Percentiles rank a stretch among this genome's conserved stretches.
Evolutionary conservation across 768 basidiomycete species (phyloP).

Genomic region (Tubosaeta sp.): DNA sequence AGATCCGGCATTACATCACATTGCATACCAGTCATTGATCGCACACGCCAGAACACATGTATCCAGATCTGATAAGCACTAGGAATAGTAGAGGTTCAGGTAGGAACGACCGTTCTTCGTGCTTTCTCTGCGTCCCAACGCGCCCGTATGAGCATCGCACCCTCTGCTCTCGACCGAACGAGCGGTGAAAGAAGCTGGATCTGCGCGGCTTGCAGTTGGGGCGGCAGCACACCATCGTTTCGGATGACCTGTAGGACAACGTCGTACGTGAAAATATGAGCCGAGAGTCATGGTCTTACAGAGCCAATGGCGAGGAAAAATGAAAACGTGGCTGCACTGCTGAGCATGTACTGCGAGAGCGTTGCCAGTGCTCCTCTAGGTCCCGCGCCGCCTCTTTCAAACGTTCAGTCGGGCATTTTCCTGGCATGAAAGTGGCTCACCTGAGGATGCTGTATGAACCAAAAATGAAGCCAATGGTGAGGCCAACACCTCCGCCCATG

Average conservation of each 20-base stretch:
- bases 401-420: constrained; percentile 4
- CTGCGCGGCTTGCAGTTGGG: constrained; percentile 61
- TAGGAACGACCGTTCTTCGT: constrained; percentile 15
- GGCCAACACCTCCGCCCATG: constrained; percentile 90
- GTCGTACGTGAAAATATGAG: constrained; percentile 4
- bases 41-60: constrained; percentile 8
- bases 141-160: constrained; percentile 63
- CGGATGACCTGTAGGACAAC: constrained; percentile 70
- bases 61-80: constrained; percentile 11
- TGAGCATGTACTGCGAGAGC: constrained; percentile 96
- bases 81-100: constrained; percentile 12
- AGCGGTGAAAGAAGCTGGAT: constrained; percentile 53
- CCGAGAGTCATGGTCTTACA: constrained; percentile 40
- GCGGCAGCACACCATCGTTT: constrained; percentile 61
- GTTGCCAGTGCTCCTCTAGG: constrained; percentile 88
- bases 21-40: constrained; percentile 12
- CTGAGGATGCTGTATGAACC: constrained; percentile 89
- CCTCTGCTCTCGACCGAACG: constrained; percentile 63
- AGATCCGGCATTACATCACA: constrained; percentile 8
- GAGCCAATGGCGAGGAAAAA: constrained; percentile 97
- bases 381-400: constrained; percentile 76
- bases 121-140: constrained; percentile 68
- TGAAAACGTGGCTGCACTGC: constrained; percentile 94
- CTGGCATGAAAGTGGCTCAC: constrained; percentile 40
- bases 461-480: constrained; percentile 97